phyloP scores from a whole-genome alignment of 805 yeast genomes.

The Starmerella ratchasimensis region DNA sequence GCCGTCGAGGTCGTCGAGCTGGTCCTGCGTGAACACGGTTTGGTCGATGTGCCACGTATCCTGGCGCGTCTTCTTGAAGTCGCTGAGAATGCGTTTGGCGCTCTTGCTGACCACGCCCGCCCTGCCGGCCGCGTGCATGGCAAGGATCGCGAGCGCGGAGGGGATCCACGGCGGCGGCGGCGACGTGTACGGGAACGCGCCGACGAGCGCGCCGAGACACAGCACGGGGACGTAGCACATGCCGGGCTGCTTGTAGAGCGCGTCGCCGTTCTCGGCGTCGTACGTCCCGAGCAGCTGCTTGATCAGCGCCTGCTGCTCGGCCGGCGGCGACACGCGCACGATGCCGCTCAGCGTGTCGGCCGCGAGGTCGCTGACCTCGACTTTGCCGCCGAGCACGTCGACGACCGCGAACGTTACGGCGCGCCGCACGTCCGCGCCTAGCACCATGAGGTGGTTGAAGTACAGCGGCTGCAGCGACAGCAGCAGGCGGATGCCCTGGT shows the following conservation, averaged over 20 bases:
- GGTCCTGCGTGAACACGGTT: constrained; percentile 56
- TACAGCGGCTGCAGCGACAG: constrained; percentile 58
- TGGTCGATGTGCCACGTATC: constrained; percentile 94
- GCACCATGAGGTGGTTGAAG: constrained; percentile 48
- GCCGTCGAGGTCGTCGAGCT: constrained; percentile 84
- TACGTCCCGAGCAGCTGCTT: constrained; percentile 14
- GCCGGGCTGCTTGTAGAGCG: too few relatives aligned
- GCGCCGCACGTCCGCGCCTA: constrained; percentile 36
- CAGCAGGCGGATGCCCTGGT: constrained; percentile 54
- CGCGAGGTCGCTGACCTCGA: constrained; percentile 64
- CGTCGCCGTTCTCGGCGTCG: constrained; percentile 21
- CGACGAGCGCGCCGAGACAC: constrained; percentile 76
- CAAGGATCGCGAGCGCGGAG: constrained; percentile 47
- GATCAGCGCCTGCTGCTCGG: constrained; percentile 31
- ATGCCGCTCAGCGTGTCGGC: constrained; percentile 67
- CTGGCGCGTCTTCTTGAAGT: constrained; percentile 79
- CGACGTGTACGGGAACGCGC: constrained; percentile 78
- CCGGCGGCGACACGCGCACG: constrained; percentile 46
- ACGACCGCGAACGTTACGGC: constrained; percentile 40
- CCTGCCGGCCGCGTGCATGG: constrained; percentile 55
- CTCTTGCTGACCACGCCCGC: constrained; percentile 71
- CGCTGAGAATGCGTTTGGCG: constrained; percentile 67
- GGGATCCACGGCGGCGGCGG: constrained; percentile 94
- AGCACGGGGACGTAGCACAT: constrained; percentile 80
- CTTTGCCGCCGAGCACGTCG: constrained; percentile 45